phyloP scores from a whole-genome alignment of 352 stramenopile genomes.

The Globisporangium iwayamae region DNA sequence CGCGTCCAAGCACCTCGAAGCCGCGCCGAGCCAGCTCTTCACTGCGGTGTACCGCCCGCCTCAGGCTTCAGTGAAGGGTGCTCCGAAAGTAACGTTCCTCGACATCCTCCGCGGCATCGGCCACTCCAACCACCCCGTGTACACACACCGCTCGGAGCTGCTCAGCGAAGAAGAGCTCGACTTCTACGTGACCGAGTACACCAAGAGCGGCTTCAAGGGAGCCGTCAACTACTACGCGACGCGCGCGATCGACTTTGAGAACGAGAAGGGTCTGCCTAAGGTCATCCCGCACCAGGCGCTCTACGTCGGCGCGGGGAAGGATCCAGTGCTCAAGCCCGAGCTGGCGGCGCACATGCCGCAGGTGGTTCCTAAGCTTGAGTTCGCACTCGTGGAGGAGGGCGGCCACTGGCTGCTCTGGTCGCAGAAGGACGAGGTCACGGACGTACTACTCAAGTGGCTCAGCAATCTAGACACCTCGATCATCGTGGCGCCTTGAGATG shows the following conservation, averaged over 20 bases:
- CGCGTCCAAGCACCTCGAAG: slow-evolving; percentile 32
- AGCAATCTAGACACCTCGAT: slow-evolving; percentile 3
- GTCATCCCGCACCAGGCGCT: slow-evolving; percentile 38
- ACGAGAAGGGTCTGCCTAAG: slow-evolving; percentile 26
- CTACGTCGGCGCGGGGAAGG: slow-evolving; percentile 37
- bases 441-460: slow-evolving; percentile 10
- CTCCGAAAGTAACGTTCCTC: slow-evolving; percentile 19
- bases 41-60: slow-evolving; percentile 34
- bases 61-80: slow-evolving; percentile 18
- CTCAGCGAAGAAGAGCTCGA: slow-evolving; percentile 41
- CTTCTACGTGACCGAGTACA: slow-evolving; percentile 44
- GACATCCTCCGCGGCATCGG: slow-evolving; percentile 24
- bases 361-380: slow-evolving; percentile 11
- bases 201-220: slow-evolving; percentile 32
- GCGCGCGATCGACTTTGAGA: slow-evolving; percentile 41
- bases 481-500: not conserved
- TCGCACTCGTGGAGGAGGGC: slow-evolving; percentile 7
- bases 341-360: slow-evolving; percentile 36
- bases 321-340: slow-evolving; percentile 42
- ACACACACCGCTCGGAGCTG: slow-evolving; percentile 32
- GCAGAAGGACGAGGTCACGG: slow-evolving; percentile 10
- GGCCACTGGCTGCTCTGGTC: slow-evolving; percentile 16
- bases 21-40: slow-evolving; percentile 26
- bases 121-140: slow-evolving; percentile 27
- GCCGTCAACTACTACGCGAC: slow-evolving; percentile 37